A percentile compares a stretch with the other conserved stretches of the same genome.
phyloP scores from a whole-genome alignment of 345 rosid genomes.

The Diplotaxis tenuifolia region DNA sequence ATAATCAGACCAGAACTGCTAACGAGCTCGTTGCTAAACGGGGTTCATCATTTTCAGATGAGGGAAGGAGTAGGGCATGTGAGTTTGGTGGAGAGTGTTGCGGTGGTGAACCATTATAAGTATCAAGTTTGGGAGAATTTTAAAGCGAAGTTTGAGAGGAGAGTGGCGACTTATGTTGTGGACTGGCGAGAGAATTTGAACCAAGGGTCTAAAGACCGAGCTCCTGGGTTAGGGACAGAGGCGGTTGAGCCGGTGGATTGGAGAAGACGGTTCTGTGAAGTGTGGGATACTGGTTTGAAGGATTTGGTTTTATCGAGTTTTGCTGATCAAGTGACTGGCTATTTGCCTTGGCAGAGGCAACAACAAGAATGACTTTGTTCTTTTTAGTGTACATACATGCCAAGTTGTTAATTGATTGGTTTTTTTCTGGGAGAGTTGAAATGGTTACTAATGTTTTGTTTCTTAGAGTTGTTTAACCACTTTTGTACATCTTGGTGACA shows the following conservation, averaged over 20 bases:
- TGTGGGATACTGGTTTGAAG: conserved; percentile 91
- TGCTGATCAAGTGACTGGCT: conserved; percentile 63
- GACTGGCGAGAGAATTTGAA: conserved; percentile 93
- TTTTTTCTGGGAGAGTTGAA: neutral
- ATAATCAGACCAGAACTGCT: conserved; percentile 64
- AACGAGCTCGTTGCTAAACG: conserved; percentile 67
- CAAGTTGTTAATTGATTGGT: too few relatives aligned
- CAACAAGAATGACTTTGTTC: conserved; percentile 27
- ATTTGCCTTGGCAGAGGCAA: conserved; percentile 76
- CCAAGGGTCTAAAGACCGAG: conserved; percentile 90
- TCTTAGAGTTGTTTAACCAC: conserved; percentile 14
- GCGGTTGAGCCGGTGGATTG: conserved; percentile 84
- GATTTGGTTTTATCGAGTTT: conserved; percentile 75
- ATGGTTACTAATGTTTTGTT: neutral
- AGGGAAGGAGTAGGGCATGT: conserved; percentile 53
- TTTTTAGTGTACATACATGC: too few relatives aligned
- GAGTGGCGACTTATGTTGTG: conserved; percentile 92
- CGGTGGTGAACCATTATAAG: conserved; percentile 84
- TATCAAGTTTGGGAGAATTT: conserved; percentile 96
- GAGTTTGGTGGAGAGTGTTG: conserved; percentile 66
- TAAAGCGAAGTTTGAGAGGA: conserved; percentile 80
- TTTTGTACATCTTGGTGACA: conserved; percentile 15
- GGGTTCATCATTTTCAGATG: conserved; percentile 81
- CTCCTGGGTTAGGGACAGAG: conserved; percentile 89
- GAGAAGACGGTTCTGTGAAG: conserved; percentile 80